These are phyloP conservation scores for Tricholomella constricta DNA, from an alignment of 768 basidiomycete genomes.

Conservation along the genomic window DNA sequence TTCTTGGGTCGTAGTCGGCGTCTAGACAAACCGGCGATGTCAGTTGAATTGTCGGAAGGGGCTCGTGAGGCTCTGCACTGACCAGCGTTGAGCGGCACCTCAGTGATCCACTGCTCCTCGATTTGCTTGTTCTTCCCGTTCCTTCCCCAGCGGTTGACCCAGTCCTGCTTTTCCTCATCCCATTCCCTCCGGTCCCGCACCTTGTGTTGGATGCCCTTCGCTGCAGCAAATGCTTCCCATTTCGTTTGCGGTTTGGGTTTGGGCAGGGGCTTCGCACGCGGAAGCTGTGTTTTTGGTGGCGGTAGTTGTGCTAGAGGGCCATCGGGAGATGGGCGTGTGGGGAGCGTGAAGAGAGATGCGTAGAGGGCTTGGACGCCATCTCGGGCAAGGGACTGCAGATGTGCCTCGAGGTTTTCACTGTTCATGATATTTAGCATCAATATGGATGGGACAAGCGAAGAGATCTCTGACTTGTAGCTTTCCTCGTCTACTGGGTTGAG, in stretches of 20 bases:
- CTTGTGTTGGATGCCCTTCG: conserved; percentile 89
- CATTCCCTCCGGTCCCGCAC: conserved; percentile 79
- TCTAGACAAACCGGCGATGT: conserved; percentile 43
- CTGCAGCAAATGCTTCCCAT: conserved; percentile 94
- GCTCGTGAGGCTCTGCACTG: conserved; percentile 26
- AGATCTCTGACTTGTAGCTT: conserved; percentile 66
- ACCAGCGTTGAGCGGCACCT: conserved; percentile 89
- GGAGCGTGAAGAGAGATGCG: conserved; percentile 78
- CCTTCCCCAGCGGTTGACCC: conserved; percentile 89
- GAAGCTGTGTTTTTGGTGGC: conserved; percentile 71
- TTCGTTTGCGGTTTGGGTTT: conserved; percentile 93
- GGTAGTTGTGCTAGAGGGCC: conserved; percentile 87
- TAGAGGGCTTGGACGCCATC: conserved; percentile 84
- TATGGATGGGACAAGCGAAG: not conserved
- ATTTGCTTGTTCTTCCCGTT: conserved; percentile 85
- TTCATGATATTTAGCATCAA: not conserved
- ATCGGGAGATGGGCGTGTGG: conserved; percentile 70
- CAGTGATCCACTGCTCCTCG: conserved; percentile 90
- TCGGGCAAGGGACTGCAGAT: conserved; percentile 76
- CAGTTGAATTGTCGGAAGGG: not conserved
- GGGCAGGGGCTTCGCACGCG: conserved; percentile 89
- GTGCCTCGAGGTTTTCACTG: conserved; percentile 79
- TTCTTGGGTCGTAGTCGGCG: conserved; percentile 77
- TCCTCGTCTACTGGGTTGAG: conserved; percentile 84
- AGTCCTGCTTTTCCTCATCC: conserved; percentile 95